A percentile compares a stretch with the other conserved stretches of the same genome.
These are phyloP conservation scores for Mrakia frigida DNA, from an alignment of 768 basidiomycete species.

Conservation along the genomic window DNA sequence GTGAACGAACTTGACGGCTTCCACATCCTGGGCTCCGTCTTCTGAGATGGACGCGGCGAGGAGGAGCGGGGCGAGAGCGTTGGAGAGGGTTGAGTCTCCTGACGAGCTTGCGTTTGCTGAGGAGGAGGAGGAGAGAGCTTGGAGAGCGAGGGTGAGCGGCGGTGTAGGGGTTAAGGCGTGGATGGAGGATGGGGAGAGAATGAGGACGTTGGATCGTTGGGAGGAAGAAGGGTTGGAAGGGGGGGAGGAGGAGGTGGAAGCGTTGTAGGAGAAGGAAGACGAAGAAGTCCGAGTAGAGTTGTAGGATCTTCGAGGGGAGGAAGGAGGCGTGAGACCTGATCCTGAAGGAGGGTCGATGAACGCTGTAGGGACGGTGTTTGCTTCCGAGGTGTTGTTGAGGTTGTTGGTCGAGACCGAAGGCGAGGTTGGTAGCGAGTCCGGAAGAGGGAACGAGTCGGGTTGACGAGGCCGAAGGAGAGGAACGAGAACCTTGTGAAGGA, in stretches of 20 bases:
- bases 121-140: not conserved
- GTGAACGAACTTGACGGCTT: slow-evolving; percentile 24
- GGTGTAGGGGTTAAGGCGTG: slow-evolving; percentile 30
- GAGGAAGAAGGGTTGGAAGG: slow-evolving; percentile 38
- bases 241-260: slow-evolving; percentile 21
- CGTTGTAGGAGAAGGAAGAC: slow-evolving; percentile 16
- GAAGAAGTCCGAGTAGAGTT: slow-evolving; percentile 37
- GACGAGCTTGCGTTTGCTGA: no score
- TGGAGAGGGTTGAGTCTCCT: not conserved
- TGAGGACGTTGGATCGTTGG: slow-evolving; percentile 38
- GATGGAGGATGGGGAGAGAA: slow-evolving; percentile 38
- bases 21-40: slow-evolving; percentile 22
- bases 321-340: slow-evolving; percentile 42
- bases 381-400: not conserved
- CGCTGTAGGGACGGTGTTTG: not conserved
- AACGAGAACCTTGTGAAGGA: slow-evolving; percentile 23
- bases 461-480: slow-evolving; percentile 16
- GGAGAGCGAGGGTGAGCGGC: slow-evolving; percentile 13
- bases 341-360: slow-evolving; percentile 40
- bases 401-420: not conserved
- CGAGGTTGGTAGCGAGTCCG: not conserved
- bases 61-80: slow-evolving; percentile 26
- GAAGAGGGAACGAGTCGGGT: not conserved
- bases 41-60: slow-evolving; percentile 2
- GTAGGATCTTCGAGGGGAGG: slow-evolving; percentile 37